Conservation (phyloP, 192 early-diverging fungal genomes). For the Pilobolus umbonatus region DNA sequence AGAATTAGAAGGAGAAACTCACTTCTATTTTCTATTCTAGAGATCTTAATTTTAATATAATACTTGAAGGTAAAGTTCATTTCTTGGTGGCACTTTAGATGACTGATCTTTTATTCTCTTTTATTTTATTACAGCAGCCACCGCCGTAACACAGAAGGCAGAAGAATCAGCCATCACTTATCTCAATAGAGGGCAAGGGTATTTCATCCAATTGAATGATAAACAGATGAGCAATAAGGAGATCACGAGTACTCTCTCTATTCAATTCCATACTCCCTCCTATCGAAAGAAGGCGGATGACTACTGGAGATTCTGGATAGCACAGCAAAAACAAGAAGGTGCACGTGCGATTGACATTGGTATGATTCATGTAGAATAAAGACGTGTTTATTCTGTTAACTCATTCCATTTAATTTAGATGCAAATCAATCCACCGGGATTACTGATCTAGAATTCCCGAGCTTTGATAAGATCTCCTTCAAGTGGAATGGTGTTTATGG, state of each 20-base stretch:
- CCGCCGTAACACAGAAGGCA: slow-evolving; percentile 26
- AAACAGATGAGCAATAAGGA: slow-evolving; percentile 40
- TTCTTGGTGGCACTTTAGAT: not conserved
- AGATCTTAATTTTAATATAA: slow-evolving; percentile 12
- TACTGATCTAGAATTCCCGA: slow-evolving; percentile 19
- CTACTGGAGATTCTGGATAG: slow-evolving; percentile 74
- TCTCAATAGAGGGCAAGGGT: slow-evolving; percentile 48
- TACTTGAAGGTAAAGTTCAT: slow-evolving; percentile 18
- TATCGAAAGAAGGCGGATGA: slow-evolving; percentile 56
- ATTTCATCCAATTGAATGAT: slow-evolving; percentile 53
- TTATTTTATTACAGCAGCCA: slow-evolving; percentile 13
- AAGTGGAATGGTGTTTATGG: slow-evolving; percentile 60
- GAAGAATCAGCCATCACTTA: slow-evolving; percentile 26
- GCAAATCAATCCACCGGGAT: slow-evolving; percentile 20
- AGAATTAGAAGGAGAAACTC: not conserved
- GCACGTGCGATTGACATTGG: slow-evolving; percentile 63
- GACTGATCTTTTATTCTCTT: not conserved
- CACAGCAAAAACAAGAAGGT: slow-evolving; percentile 56
- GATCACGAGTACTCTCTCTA: slow-evolving; percentile 49
- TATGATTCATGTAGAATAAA: slow-evolving; percentile 20
- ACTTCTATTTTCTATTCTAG: slow-evolving; percentile 1
- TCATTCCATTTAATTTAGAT: too few relatives aligned
- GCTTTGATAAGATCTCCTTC: slow-evolving; percentile 67
- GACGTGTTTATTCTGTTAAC: too few relatives aligned
- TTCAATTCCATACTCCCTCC: slow-evolving; percentile 67